These are phyloP conservation scores for Sporothrix luriei DNA, from an alignment of 2,329 filamentous ascomycete species.

Conservation along the genomic window DNA sequence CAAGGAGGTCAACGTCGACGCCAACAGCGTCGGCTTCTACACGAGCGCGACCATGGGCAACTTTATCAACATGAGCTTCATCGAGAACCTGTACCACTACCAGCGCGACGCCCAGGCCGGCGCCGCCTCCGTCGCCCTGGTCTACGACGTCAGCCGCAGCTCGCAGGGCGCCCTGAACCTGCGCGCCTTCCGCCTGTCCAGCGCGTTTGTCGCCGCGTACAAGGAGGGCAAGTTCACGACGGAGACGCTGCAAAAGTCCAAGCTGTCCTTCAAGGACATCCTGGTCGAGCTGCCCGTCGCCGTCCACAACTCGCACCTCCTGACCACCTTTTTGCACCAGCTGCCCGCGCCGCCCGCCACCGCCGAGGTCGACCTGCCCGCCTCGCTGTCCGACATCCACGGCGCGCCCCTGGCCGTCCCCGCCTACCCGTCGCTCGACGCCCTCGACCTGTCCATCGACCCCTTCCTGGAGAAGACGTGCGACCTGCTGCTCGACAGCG, in stretches of 20 bases:
- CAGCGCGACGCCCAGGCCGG: conserved; percentile 94
- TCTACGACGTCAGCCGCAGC: conserved; percentile 94
- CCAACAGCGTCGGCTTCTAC: conserved; percentile 98
- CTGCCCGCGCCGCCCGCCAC: conserved; percentile 67
- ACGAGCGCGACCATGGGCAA: conserved; percentile 98
- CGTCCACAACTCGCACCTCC: conserved; percentile 95
- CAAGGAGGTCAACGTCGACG: conserved; percentile 96
- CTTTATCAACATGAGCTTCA: conserved; percentile 90
- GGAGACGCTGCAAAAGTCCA: conserved; percentile 94
- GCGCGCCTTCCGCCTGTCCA: conserved; percentile 87
- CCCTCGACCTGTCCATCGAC: conserved; percentile 89
- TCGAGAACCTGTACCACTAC: conserved; percentile 98
- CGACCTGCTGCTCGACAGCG: conserved; percentile 92
- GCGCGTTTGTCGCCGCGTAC: conserved; percentile 83
- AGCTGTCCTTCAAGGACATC: conserved; percentile 91
- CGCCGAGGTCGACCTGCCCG: conserved; percentile 72
- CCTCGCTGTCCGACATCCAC: conserved; percentile 76
- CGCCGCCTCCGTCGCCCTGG: conserved; percentile 81
- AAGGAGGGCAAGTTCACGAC: conserved; percentile 98
- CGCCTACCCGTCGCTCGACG: conserved; percentile 85
- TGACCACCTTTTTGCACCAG: conserved; percentile 94
- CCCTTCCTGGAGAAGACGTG: conserved; percentile 98
- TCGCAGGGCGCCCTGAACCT: conserved; percentile 88
- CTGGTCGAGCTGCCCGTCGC: conserved; percentile 84
- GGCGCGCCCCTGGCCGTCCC: conserved; percentile 64